Base-by-base conservation (phyloP, 176 grass and related monocot genomes). In the Musa troglodytarum region DNA sequence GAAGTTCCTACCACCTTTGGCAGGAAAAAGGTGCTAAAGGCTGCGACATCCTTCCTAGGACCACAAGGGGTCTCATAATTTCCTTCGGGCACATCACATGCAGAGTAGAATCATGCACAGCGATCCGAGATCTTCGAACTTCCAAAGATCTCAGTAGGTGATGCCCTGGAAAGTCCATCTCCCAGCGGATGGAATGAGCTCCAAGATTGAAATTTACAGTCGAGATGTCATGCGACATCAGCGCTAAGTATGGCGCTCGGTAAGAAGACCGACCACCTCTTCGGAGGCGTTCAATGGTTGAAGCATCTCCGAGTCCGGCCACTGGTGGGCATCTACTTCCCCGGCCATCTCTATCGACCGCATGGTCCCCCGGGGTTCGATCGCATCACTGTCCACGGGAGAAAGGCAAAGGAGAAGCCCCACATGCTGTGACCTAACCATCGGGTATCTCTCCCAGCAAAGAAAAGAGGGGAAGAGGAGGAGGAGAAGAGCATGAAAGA, bases 371-470 rank as follows among this genome's bases (percentile, higher is more conserved):
- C 17, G 16, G 54, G 12, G 14, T 14, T 56, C 15, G 4, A 56
- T 17, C 16, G 5, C 54, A 16, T 16, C 19, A 56, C 54, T 14
- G 14, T 16, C 16, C 54, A 16, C 14, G 54, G 54, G 54, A 56
- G 54, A 56, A 56, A 56, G 54, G 54, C 54, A 61, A 61, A 61
- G 57, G 20, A 61, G 57, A 61, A 61, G 57, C 57, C 57, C 57
- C 57, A 61, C 57, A 21, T 0, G 1, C 57, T 20, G 57, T 61
- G 57, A 61, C 57, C 57, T 61, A 61, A 61, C 57, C 57, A 61
- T n/a, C n/a, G n/a, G 19, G 57, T 61, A 61, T 61, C 57, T 61
- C 53, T n/a, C n/a, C 57, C 57, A 61, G 13, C 57, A 21, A 61
- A 1, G 57, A n/a, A 20, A 61, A 61, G 6, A n/a, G 21, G 1